Percentiles rank a stretch among this genome's conserved stretches.
These are phyloP conservation scores for Tylopilus felleus DNA, from an alignment of 768 basidiomycete genomes.

Conservation along the genomic window DNA sequence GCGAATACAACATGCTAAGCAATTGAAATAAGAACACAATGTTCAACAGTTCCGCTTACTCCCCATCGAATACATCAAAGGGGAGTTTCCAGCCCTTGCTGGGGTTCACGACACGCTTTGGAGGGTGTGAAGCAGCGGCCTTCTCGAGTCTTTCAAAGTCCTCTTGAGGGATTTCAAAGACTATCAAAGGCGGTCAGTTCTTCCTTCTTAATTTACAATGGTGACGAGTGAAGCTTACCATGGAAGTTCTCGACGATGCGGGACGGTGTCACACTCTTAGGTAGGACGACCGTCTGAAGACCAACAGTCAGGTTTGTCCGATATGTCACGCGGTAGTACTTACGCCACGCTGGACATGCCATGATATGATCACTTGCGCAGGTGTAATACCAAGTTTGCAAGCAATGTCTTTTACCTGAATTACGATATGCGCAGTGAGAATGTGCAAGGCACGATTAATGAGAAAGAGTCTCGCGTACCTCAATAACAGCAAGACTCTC, in stretches of 20 bases:
- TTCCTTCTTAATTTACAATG: background rate
- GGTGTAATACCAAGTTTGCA: constrained; percentile 64
- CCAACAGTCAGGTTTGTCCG: background rate
- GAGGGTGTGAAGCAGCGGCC: constrained; percentile 46
- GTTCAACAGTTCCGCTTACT: constrained; percentile 11
- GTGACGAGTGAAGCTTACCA: constrained; percentile 32
- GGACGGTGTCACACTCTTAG: constrained; percentile 72
- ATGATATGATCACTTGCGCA: constrained; percentile 70
- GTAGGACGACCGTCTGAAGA: constrained; percentile 61
- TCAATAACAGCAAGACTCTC: constrained; percentile 57
- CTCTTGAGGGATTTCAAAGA: constrained; percentile 35
- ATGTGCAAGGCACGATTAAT: background rate
- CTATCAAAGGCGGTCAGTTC: constrained; percentile 12
- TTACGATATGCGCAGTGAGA: background rate
- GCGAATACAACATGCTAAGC: background rate
- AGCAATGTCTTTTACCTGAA: constrained; percentile 55
- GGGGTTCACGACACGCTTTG: constrained; percentile 55
- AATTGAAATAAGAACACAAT: background rate
- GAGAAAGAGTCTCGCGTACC: constrained; percentile 26
- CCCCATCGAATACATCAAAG: constrained; percentile 60
- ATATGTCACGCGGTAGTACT: constrained; percentile 17
- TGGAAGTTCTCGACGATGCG: constrained; percentile 69
- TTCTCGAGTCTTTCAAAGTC: constrained; percentile 40
- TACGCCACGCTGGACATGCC: constrained; percentile 76
- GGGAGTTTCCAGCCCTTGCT: constrained; percentile 57